Conservation (phyloP, 768 basidiomycete genomes). For the Panus rudis region DNA sequence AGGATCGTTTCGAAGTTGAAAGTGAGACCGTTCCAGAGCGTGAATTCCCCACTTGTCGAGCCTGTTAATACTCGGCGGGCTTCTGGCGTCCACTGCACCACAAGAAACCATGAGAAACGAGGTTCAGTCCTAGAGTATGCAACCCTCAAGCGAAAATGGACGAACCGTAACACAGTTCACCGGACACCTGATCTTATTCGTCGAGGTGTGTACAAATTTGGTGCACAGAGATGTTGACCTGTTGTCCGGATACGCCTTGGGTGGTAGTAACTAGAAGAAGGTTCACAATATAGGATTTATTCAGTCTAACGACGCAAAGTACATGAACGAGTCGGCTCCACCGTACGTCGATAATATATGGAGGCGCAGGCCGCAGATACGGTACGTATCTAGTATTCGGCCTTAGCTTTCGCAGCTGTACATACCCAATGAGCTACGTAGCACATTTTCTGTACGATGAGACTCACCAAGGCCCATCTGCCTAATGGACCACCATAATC, state of each 20-base stretch:
- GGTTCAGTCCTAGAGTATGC: constrained; percentile 1
- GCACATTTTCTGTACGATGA: constrained; percentile 2
- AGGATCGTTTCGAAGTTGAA: constrained; percentile 99
- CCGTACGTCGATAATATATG: constrained; percentile 84
- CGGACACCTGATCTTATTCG: constrained; percentile 96
- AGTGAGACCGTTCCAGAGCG: constrained; percentile 96
- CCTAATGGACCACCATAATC: constrained; percentile 90
- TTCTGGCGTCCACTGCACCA: constrained; percentile 89
- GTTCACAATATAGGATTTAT: constrained; percentile 16
- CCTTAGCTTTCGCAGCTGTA: constrained; percentile 67
- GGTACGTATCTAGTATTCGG: constrained; percentile 73
- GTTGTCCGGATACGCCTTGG: constrained; percentile 88
- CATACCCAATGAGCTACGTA: neutral
- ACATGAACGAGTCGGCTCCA: constrained; percentile 12
- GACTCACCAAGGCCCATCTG: constrained; percentile 74
- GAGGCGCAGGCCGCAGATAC: constrained; percentile 75
- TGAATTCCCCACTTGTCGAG: constrained; percentile 95
- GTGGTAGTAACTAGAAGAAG: constrained; percentile 74
- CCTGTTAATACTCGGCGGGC: constrained; percentile 90
- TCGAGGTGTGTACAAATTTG: constrained; percentile 96
- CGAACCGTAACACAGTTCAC: constrained; percentile 91
- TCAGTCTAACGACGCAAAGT: constrained; percentile 15
- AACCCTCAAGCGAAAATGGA: constrained; percentile 12
- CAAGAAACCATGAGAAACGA: constrained; percentile 1
- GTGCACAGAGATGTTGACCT: constrained; percentile 91